Conservation (phyloP, 176 grass and related monocot genomes). For the Neostapfia colusana region DNA sequence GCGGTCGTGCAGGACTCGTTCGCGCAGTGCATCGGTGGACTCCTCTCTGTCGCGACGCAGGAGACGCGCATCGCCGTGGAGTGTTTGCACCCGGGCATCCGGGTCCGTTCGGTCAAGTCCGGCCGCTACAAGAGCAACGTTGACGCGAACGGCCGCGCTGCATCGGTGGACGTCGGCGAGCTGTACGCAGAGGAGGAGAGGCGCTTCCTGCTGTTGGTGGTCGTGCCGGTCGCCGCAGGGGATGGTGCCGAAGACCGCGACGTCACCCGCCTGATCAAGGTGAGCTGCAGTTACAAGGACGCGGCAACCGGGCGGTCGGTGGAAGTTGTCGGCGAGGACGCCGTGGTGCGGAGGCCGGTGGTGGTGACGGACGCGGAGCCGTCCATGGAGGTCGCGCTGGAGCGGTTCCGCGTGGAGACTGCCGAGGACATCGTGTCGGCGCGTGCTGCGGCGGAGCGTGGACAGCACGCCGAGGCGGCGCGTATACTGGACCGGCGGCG, state of each 20-base stretch:
- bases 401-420: neutral
- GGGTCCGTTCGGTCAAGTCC: neutral
- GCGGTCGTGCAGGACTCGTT: neutral
- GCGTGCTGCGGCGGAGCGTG: neutral
- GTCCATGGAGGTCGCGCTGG: neutral
- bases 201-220: neutral
- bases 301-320: neutral
- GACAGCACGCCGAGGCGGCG: neutral
- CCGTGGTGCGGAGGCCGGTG: neutral
- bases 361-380: neutral
- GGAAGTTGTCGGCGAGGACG: neutral
- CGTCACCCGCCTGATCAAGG: neutral
- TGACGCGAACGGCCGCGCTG: neutral
- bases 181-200: neutral
- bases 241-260: neutral
- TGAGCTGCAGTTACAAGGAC: neutral
- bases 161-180: neutral
- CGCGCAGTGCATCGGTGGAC: neutral
- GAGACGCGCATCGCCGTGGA: neutral
- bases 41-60: neutral
- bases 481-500: neutral
- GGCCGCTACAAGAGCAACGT: neutral
- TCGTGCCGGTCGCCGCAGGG: neutral
- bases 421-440: neutral
- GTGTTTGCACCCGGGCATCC: neutral